Conservation (phyloP, 2,329 filamentous ascomycete species). For the Akanthomyces uredinophilus region DNA sequence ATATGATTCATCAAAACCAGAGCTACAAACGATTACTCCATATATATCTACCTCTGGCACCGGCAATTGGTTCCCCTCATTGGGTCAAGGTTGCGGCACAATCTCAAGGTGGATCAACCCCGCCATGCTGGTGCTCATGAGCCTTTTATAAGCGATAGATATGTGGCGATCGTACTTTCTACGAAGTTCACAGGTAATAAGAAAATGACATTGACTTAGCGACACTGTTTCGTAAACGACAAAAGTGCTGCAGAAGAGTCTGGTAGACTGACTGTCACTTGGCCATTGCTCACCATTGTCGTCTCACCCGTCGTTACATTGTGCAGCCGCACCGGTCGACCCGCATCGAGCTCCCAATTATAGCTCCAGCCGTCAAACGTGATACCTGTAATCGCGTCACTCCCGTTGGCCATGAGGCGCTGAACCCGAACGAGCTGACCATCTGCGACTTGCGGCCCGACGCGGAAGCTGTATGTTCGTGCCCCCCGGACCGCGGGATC, state of each 20-base stretch:
- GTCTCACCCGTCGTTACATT: constrained; percentile 52
- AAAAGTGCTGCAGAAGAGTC: constrained; percentile 40
- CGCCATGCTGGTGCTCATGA: background rate
- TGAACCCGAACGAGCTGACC: constrained; percentile 33
- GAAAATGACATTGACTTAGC: background rate
- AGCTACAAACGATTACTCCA: background rate
- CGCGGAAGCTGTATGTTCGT: constrained; percentile 33
- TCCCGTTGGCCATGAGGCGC: constrained; percentile 55
- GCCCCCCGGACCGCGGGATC: constrained; percentile 26
- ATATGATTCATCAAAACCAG: background rate
- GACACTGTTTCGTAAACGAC: constrained; percentile 22
- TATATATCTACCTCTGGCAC: background rate
- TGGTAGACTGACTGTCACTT: constrained; percentile 31
- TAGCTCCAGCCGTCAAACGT: constrained; percentile 59
- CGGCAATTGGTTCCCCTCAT: background rate
- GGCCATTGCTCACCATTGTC: constrained; percentile 32
- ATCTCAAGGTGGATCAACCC: constrained; percentile 11
- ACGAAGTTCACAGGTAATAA: background rate
- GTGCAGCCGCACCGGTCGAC: constrained; percentile 44
- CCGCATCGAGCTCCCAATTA: constrained; percentile 52
- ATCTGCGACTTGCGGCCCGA: constrained; percentile 30
- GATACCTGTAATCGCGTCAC: constrained; percentile 57
- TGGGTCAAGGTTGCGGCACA: background rate
- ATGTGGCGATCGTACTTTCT: background rate
- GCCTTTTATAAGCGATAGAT: constrained; percentile 9